Base-by-base conservation (phyloP, 108 stramenopile species). In the Pseudonitzschia multistriata region DNA sequence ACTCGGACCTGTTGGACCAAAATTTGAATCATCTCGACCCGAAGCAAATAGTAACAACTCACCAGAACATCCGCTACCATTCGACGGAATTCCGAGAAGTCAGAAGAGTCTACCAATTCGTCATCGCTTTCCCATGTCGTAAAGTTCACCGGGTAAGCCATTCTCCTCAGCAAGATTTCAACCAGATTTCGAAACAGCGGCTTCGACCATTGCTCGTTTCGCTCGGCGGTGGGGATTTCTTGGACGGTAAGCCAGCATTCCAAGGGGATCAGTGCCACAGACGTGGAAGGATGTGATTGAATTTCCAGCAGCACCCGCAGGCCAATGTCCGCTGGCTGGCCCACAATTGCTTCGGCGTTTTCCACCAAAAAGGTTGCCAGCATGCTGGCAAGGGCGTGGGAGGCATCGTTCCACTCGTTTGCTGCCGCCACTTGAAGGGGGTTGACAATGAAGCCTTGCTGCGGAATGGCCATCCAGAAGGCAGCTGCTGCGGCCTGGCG, bases 211-310 rank as follows among this genome's bases (percentile, higher is more conserved):
- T 56, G 31, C 17, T 72, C 63, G 55, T 81, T 77, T 55, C 88
- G 67, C 37, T 80, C 78, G 1, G 36, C 24, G 3, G 73, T 75
- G 34, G 83, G 80, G n/a, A 81, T 75, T 62, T 88, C 85, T 72
- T 85, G 85, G 24, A 88, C 45, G 25, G 81, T 77, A 61, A 88
- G 67, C 85, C 85, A 88, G 35, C 78, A 79, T 61, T 88, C 86
- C 37, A 84, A 63, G 11, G 77, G 77, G 2, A 74, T 66, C 45
- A 80, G 49, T 21, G 79, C 77, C 6, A 74, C 81, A n/a, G 63
- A 60, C 45, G 74, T 77, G 15, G 50, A 63, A 15, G 81, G 85
- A 67, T 84, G 83, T 0, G 66, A 40, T 65, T 84, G 83, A 30
- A 87, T 56, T 37, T 75, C 56, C 67, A 87, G 52, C 52, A 87